Base-by-base conservation (phyloP, 495 filamentous ascomycete species). In the Friedmanniomyces simplex region DNA sequence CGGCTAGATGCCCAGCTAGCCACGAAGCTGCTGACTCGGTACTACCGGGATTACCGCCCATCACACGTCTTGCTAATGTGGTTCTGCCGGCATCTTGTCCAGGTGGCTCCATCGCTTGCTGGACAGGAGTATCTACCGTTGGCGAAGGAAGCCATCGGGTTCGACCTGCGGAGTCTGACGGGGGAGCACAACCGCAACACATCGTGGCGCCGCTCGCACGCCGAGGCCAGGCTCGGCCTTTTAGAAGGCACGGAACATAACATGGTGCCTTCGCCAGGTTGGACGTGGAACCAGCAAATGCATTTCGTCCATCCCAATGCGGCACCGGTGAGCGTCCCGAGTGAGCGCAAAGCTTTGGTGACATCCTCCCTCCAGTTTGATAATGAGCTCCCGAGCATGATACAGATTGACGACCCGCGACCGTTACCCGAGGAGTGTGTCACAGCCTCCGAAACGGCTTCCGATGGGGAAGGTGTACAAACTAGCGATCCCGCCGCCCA, bases 121-220 rank as follows among this genome's bases (percentile, higher is more conserved):
- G 41, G 52, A 11, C 13, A 18, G 16, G 48, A 64, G 18, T 43
- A 52, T 24, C 7, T 26, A 8, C 21, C 34, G 14, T 47, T 60
- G 11, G 47, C 60, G n/a, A 48, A 46, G 42, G 57, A 52, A n/a
- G 53, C 57, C 20, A 57, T 60, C 34, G 58, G 25, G 20, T 64
- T 57, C 34, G 61, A 64, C 32, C 6, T 64, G 24, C 18, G 52
- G 18, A 26, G 32, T 1, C 32, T 50, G 1, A 26, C 1, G 11
- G 51, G 51, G 3, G 10, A 43, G 20, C 49, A 52, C 25, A 20
- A 36, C 11, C 10, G 18, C 13, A 52, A 51, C n/a, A 16, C 25
- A 2, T 21, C 36, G 12, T 45, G 18, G 43, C 48, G 21, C 12
- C 58, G 45, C 10, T 20, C n/a, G 24, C 21, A 55, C 20, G 51